Percentiles rank a stretch among this genome's conserved stretches.
Conservation (phyloP, 179 eudicot genomes). For the Dionaea muscipula region DNA sequence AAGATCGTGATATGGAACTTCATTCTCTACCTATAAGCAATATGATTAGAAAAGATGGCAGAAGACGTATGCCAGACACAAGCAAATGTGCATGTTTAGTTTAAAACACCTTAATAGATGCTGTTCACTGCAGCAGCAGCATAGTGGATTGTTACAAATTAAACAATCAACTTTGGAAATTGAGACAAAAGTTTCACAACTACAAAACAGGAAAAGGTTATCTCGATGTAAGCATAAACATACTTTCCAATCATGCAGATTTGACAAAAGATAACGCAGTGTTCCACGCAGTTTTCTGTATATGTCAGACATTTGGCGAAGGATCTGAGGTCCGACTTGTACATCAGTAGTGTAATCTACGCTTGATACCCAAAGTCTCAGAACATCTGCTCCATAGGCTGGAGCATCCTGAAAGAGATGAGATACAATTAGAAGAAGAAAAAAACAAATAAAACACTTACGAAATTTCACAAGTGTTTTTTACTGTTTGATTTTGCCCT, state of each 20-base stretch:
- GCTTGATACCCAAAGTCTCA: constrained; percentile 98
- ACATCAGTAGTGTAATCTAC: constrained; percentile 93
- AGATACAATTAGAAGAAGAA: not conserved
- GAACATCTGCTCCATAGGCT: constrained; percentile 91
- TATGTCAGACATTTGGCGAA: constrained; percentile 96
- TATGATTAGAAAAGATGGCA: not conserved
- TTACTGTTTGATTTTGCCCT: constrained; percentile 42
- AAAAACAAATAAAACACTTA: not conserved
- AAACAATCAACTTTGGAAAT: no score
- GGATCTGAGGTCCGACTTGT: constrained; percentile 70
- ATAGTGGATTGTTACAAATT: no score
- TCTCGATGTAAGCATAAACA: not conserved
- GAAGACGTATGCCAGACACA: not conserved
- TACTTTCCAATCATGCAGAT: constrained; percentile 91
- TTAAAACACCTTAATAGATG: no score
- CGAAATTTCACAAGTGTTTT: constrained; percentile 9
- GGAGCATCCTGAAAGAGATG: constrained; percentile 40
- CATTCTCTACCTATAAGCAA: constrained; percentile 46
- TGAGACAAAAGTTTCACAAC: no score
- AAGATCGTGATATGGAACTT: constrained; percentile 57
- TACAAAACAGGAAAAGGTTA: not conserved
- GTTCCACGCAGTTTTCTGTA: constrained; percentile 96
- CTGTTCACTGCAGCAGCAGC: no score
- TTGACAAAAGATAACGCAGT: constrained; percentile 78
- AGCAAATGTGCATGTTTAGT: no score